These are phyloP conservation scores for Cutaneotrichosporon mucoides DNA, from an alignment of 1,284 basidiomycete genomes.

Conservation along the genomic window DNA sequence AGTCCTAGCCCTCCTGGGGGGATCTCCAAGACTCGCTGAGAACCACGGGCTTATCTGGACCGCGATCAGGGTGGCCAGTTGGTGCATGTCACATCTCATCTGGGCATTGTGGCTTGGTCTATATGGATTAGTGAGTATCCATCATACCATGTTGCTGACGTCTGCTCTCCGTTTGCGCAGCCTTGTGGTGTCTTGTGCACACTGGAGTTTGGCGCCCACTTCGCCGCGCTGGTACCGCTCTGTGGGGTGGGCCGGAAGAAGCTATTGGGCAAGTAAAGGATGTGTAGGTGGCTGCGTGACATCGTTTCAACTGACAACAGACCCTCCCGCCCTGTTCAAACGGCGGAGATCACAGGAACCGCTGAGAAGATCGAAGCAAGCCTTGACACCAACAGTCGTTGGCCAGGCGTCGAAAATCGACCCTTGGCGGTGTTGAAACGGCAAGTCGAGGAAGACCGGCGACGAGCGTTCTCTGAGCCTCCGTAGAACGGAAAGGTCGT, in stretches of 20 bases:
- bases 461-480: constrained; percentile 6
- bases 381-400: not conserved
- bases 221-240: not conserved
- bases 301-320: not conserved
- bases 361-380: too few relatives aligned
- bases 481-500: not conserved
- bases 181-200: not conserved
- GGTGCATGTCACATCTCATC: too few relatives aligned
- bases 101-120: too few relatives aligned
- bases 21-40: too few relatives aligned
- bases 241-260: not conserved
- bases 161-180: not conserved
- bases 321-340: too few relatives aligned
- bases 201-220: not conserved
- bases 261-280: not conserved
- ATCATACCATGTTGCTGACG: not conserved
- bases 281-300: not conserved
- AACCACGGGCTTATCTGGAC: too few relatives aligned
- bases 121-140: not conserved
- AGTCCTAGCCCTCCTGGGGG: too few relatives aligned
- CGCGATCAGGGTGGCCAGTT: too few relatives aligned
- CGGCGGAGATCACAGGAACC: too few relatives aligned
- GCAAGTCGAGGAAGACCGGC: not conserved
- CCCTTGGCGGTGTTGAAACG: not conserved
- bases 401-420: not conserved